Base-by-base conservation (phyloP, 495 filamentous ascomycete species). In the Xylona heveae region DNA sequence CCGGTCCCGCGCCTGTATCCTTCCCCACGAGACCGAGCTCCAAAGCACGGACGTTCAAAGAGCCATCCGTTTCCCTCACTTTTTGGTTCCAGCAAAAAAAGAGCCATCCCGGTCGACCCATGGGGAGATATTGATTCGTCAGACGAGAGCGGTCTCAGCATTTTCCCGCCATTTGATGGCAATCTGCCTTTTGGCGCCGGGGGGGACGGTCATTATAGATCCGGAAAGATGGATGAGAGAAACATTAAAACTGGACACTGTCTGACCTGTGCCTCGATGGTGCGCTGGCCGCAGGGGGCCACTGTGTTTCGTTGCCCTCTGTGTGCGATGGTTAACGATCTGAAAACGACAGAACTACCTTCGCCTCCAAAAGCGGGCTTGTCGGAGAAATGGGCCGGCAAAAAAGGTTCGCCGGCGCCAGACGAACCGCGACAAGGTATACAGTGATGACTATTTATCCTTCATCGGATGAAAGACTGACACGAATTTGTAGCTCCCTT, bases 301-400 rank as follows among this genome's bases (percentile, higher is more conserved):
- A 62, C 64, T 17, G 60, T 74, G 25, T 93, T 84, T 53, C 64
- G 80, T 41, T 94, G 84, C 51, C 76, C 78, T 20, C 68, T 76
- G 29, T 94, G 84, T 50, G 55, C 81, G 42, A 91, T 77, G 29
- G 68, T 94, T 42, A 92, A 88, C 42, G 83, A 92, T 45, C 46
- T 92, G 29, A 64, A 67, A 37, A 68, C 68, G 14, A 16, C 36
- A n/a, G 13, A 26, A 23, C 8, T 39, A 34, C 31, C 23, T 33
- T 42, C 24, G 19, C 14, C 30, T 34, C 16, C 39, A 14, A 28
- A 40, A 25, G 34, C 44, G 6, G 34, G 30, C 26, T 24, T 23
- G 5, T 19, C 10, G 4, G 27, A 13, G 6, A 1, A 30, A 25
- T 25, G 7, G 13, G 23, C 8, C 23, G 13, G 13, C 23, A 25